Evolutionary conservation across 768 basidiomycete species (phyloP).

Genomic region (Heimioporus sp.): DNA sequence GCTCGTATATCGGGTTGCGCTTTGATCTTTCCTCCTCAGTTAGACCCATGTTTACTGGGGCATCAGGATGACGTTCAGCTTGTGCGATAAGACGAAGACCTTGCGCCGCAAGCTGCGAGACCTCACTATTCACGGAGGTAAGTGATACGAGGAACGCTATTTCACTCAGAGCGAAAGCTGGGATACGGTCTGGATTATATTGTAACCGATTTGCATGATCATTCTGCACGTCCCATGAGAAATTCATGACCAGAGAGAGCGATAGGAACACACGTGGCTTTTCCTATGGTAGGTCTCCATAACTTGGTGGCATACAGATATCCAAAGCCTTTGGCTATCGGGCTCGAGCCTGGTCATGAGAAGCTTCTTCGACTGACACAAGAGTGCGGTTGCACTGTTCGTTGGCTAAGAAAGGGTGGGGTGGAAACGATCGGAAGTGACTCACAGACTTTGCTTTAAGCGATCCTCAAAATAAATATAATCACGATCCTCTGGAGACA

Average conservation of each 20-base stretch:
- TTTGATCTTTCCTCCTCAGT: constrained; percentile 64
- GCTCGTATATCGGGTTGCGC: constrained; percentile 73
- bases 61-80: constrained; percentile 60
- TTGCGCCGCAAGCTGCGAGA: constrained; percentile 67
- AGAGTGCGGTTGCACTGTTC: constrained; percentile 23
- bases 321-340: constrained; percentile 68
- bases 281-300: constrained; percentile 54
- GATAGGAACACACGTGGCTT: constrained; percentile 39
- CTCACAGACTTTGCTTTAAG: constrained; percentile 48
- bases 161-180: constrained; percentile 67
- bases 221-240: constrained; percentile 28
- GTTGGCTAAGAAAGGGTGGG: not conserved
- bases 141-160: constrained; percentile 71
- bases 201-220: constrained; percentile 51
- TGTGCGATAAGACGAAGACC: constrained; percentile 67
- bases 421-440: constrained; percentile 13
- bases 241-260: not conserved
- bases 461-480: constrained; percentile 39
- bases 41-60: constrained; percentile 47
- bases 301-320: constrained; percentile 57
- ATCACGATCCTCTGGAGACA: constrained; percentile 38
- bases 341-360: constrained; percentile 57
- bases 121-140: constrained; percentile 63
- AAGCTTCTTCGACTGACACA: constrained; percentile 56
- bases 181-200: constrained; percentile 47